Conservation (phyloP, 2,329 filamentous ascomycete species). For the Aspergillus amoenus region DNA sequence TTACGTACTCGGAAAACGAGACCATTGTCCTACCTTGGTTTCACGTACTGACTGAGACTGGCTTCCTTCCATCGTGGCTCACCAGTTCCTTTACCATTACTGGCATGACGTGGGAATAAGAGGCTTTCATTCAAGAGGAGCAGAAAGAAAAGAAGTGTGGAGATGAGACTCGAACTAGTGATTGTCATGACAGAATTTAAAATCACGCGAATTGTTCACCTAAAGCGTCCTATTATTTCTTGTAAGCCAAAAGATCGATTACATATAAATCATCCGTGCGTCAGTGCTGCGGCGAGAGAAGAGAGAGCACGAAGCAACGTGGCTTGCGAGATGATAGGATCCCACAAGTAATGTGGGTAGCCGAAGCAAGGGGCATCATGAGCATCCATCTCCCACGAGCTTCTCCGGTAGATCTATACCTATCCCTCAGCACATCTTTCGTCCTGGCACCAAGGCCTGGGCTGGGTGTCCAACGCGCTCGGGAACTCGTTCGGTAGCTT, state of each 20-base stretch:
- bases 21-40: neutral
- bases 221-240: too few relatives aligned
- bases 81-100: neutral
- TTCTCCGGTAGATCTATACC: neutral
- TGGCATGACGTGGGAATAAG: neutral
- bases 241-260: too few relatives aligned
- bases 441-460: neutral
- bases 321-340: neutral
- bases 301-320: neutral
- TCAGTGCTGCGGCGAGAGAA: neutral
- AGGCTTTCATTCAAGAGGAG: too few relatives aligned
- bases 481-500: too few relatives aligned
- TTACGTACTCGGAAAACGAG: neutral
- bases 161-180: too few relatives aligned
- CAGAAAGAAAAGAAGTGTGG: too few relatives aligned
- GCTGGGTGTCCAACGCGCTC: too few relatives aligned
- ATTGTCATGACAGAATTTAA: too few relatives aligned
- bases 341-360: neutral
- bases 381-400: neutral
- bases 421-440: neutral
- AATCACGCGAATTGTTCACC: too few relatives aligned
- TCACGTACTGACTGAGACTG: neutral
- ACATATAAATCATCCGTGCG: too few relatives aligned
- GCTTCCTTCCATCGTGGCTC: neutral
- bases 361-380: neutral